Evolutionary conservation across 495 filamentous ascomycete genomes (phyloP).

Genomic region (Neurospora sp.): DNA sequence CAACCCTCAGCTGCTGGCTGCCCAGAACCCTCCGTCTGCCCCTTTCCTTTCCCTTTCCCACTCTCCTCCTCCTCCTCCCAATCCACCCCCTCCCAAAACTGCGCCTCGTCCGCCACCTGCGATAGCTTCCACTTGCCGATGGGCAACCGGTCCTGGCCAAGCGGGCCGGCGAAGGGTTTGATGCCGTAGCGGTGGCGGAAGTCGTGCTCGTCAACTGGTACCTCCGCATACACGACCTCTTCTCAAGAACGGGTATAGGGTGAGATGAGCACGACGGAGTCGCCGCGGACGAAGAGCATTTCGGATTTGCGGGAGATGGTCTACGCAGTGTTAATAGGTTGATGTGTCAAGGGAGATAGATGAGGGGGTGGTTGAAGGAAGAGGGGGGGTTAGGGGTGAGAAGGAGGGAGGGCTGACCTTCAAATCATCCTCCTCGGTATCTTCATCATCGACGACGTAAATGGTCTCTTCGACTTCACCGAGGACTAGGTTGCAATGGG

Average conservation of each 20-base stretch:
- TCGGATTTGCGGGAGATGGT: conserved; percentile 93
- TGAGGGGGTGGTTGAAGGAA: neutral
- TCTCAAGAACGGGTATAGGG: conserved; percentile 44
- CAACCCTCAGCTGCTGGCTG: neutral
- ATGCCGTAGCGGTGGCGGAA: neutral
- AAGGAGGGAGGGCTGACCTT: conserved; percentile 15
- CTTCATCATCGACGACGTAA: conserved; percentile 83
- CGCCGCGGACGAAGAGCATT: conserved; percentile 99
- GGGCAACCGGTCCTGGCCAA: neutral
- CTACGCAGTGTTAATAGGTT: conserved; percentile 29
- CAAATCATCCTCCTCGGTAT: conserved; percentile 51
- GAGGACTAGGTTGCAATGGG: conserved; percentile 95
- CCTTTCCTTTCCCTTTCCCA: neutral
- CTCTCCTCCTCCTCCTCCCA: neutral
- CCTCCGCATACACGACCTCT: neutral
- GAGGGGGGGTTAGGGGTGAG: neutral
- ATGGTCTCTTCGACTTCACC: conserved; percentile 97
- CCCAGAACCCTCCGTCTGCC: neutral
- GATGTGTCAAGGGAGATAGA: too few species aligned
- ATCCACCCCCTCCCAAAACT: neutral
- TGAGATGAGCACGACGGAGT: conserved; percentile 94
- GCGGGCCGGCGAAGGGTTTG: neutral
- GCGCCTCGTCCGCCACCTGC: neutral
- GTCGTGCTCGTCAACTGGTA: neutral
- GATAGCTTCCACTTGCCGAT: neutral